These are phyloP conservation scores for Aspergillus bridgeri DNA, from an alignment of 495 filamentous ascomycete genomes.

Conservation along the genomic window DNA sequence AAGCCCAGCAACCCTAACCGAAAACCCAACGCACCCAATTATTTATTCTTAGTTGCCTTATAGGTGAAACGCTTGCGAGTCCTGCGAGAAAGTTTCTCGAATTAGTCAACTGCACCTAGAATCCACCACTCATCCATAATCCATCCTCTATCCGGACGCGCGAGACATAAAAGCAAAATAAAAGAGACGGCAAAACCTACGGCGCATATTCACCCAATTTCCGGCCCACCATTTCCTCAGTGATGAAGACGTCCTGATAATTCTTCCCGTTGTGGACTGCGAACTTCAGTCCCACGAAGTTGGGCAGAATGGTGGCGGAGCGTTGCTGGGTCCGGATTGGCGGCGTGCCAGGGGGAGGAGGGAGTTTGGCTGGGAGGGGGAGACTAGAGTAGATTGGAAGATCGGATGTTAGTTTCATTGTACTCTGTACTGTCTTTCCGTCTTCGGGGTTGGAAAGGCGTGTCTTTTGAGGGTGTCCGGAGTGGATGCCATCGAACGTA, in stretches of 20 bases:
- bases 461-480: no score
- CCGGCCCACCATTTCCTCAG: slow-evolving; percentile 97
- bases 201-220: slow-evolving; percentile 93
- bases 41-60: slow-evolving; percentile 76
- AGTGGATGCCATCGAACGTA: no score
- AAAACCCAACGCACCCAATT: slow-evolving; percentile 17
- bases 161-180: neutral
- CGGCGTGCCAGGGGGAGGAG: slow-evolving; percentile 56
- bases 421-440: neutral
- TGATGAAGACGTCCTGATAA: slow-evolving; percentile 83
- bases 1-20: slow-evolving; percentile 7
- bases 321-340: slow-evolving; percentile 89
- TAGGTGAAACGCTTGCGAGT: slow-evolving; percentile 85
- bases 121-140: slow-evolving; percentile 1
- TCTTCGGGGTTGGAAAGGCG: neutral
- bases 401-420: slow-evolving; percentile 7
- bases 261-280: slow-evolving; percentile 94
- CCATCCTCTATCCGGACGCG: neutral
- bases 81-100: slow-evolving; percentile 43
- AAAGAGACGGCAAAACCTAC: slow-evolving; percentile 54
- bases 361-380: slow-evolving; percentile 38
- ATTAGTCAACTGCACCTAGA: neutral
- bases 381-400: slow-evolving; percentile 25
- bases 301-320: slow-evolving; percentile 88
- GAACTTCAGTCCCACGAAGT: slow-evolving; percentile 91